Conservation (phyloP, 2,329 filamentous ascomycete genomes). For the Fusarium fracticaudum region DNA sequence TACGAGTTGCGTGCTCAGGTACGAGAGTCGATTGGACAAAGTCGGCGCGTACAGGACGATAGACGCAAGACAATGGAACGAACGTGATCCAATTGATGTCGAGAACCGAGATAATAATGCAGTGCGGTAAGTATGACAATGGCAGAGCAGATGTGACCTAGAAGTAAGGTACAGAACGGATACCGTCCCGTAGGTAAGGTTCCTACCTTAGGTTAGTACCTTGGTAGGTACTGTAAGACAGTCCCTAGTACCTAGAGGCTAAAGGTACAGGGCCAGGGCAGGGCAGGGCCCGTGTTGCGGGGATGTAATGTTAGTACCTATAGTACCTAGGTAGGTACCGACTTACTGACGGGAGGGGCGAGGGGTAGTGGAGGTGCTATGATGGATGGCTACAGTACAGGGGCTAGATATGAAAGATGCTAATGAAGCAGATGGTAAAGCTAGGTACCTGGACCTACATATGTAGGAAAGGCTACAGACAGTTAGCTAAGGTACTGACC, state of each 20-base stretch:
- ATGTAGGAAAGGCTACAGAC: background rate
- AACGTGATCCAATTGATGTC: constrained; percentile 21
- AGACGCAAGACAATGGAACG: background rate
- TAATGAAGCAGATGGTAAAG: background rate
- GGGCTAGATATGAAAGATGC: background rate
- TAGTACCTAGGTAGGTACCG: no score
- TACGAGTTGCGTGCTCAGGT: constrained; percentile 14
- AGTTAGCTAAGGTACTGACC: background rate
- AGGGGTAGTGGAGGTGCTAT: background rate
- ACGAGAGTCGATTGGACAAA: constrained; percentile 12
- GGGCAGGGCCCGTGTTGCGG: constrained; percentile 13
- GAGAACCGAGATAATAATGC: background rate
- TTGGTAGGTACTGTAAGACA: background rate
- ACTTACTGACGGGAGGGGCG: constrained; percentile 11
- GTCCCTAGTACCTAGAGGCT: background rate
- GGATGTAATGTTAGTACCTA: background rate
- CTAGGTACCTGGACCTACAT: background rate
- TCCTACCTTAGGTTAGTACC: background rate
- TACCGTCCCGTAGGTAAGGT: constrained; percentile 14
- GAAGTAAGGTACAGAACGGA: constrained; percentile 7
- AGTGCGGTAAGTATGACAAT: constrained; percentile 3
- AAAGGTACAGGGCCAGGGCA: constrained; percentile 15
- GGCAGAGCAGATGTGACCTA: background rate
- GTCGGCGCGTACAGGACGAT: constrained; percentile 9
- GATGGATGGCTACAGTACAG: background rate